Evolutionary conservation across 805 yeast genomes (phyloP).

Genomic region (Saccharomycopsis amapae): DNA sequence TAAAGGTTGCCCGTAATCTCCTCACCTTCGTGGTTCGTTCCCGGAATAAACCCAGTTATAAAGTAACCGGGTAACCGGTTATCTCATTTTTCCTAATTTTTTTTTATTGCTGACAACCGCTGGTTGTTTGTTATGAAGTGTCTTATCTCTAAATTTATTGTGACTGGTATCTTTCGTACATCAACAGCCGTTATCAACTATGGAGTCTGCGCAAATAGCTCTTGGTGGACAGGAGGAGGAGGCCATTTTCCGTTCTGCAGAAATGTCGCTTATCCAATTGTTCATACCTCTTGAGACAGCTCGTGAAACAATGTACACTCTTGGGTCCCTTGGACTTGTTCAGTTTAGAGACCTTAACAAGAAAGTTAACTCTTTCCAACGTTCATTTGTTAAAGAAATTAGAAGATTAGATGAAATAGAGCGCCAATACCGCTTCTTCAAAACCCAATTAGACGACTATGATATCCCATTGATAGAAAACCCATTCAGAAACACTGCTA

Average conservation of each 20-base stretch:
- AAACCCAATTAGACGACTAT: conserved; percentile 28
- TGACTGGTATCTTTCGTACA: too few relatives aligned
- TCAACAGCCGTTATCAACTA: too few relatives aligned
- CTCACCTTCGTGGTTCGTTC: too few relatives aligned
- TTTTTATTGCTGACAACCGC: too few relatives aligned
- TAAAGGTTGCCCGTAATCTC: too few relatives aligned
- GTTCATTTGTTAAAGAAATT: conserved; percentile 38
- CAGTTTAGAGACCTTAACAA: conserved; percentile 40
- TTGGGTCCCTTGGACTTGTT: conserved; percentile 37
- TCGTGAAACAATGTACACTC: conserved; percentile 37
- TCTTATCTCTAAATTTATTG: too few relatives aligned
- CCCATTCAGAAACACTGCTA: conserved; percentile 27
- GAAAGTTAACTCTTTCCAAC: conserved; percentile 37
- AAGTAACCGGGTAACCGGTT: too few relatives aligned
- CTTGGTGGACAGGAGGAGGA: too few relatives aligned
- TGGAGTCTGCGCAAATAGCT: too few relatives aligned
- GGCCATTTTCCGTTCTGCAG: conserved; percentile 34
- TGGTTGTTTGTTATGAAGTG: too few relatives aligned
- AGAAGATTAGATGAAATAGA: conserved; percentile 33
- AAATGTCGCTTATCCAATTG: conserved; percentile 43
- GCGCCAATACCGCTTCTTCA: conserved; percentile 25
- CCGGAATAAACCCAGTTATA: too few relatives aligned
- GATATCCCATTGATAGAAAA: conserved; percentile 20
- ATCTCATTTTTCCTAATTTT: too few relatives aligned
- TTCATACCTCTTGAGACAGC: conserved; percentile 41